Evolutionary conservation across 2,329 filamentous ascomycete genomes (phyloP).

Genomic region (Aspergillus novofumigatus): DNA sequence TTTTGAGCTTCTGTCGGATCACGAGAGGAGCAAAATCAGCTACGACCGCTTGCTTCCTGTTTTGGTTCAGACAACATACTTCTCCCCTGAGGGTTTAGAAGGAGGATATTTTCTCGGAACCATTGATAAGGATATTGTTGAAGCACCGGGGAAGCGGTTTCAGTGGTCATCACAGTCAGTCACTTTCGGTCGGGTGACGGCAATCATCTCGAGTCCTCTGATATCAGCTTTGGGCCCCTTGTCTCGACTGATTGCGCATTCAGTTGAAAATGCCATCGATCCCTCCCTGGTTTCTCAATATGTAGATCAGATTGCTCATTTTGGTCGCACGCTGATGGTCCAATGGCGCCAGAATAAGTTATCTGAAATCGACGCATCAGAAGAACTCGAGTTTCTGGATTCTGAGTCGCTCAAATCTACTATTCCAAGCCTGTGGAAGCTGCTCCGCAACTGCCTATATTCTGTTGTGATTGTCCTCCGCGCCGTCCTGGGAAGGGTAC

Average conservation of each 20-base stretch:
- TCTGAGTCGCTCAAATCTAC: conserved; percentile 63
- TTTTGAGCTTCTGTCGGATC: conserved; percentile 66
- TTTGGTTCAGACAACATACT: conserved; percentile 63
- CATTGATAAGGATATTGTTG: conserved; percentile 63
- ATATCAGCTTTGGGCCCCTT: conserved; percentile 59
- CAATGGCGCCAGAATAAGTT: conserved; percentile 74
- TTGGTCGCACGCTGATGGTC: conserved; percentile 61
- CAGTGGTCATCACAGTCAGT: conserved; percentile 60
- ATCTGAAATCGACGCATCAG: conserved; percentile 65
- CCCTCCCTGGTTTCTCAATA: conserved; percentile 38
- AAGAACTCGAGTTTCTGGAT: conserved; percentile 61
- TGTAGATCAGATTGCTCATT: conserved; percentile 61
- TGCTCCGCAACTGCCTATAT: conserved; percentile 73
- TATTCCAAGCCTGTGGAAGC: conserved; percentile 67
- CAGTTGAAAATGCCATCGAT: conserved; percentile 54
- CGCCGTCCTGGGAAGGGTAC: conserved; percentile 63
- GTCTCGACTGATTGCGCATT: conserved; percentile 59
- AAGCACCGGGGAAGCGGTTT: conserved; percentile 53
- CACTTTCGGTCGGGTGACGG: conserved; percentile 55
- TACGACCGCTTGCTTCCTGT: conserved; percentile 68
- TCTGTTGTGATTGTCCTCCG: conserved; percentile 70
- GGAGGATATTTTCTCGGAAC: conserved; percentile 70
- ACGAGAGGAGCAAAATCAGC: conserved; percentile 56
- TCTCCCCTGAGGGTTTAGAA: conserved; percentile 68
- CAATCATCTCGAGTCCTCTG: conserved; percentile 55